Evolutionary conservation across 257 asterid genomes (phyloP), one percentile per base, ranked within the genome.

Genomic region (Solanum etuberosum): DNA sequence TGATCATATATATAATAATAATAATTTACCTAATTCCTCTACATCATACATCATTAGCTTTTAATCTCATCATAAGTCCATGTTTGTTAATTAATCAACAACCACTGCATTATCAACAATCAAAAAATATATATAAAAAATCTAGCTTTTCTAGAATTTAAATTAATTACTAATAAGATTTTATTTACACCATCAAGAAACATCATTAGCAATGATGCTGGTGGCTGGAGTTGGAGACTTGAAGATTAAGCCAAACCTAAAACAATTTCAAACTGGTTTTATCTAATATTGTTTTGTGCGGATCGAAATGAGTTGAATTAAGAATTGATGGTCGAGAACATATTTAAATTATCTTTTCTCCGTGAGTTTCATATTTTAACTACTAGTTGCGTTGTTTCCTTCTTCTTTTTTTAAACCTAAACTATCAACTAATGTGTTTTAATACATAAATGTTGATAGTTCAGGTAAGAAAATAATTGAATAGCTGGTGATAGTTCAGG

Each of bases 301-400:
- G 10, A 51, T 51, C 0, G 6, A 51, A 51, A 6, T 51, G 61
- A 51, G 23, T 51, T 51, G n/a, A 51, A 51, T 51, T 51, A 51
- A 51, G 15, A 18, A 51, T 51, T 51, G 9, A 51, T 18, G 10
- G 2, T 18, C 61, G 4, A 18, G 4, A 51, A 16, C 1, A 51
- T 51, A 51, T 0, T 51, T 51, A 51, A 6, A 51, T 51, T 51
- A 51, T 51, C 9, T 61, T 3, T 57, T 23, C 23, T 61, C 5
- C 1, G 0, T 0, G 1, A 61, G 7, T 61, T 23, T 61, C 7
- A 9, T 4, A 23, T 9, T 10, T 61, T 23, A 23, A 23, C 3
- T 61, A n/a, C 9, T 1, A 61, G 1, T 23, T 21, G 1, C 8
- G 11, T 57, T 61, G 0, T 23, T 61, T n/a, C n/a, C n/a, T n/a